A percentile compares a stretch with the other conserved stretches of the same genome.
Evolutionary conservation across 495 filamentous ascomycete species (phyloP).

Genomic region (Evernia prunastri): DNA sequence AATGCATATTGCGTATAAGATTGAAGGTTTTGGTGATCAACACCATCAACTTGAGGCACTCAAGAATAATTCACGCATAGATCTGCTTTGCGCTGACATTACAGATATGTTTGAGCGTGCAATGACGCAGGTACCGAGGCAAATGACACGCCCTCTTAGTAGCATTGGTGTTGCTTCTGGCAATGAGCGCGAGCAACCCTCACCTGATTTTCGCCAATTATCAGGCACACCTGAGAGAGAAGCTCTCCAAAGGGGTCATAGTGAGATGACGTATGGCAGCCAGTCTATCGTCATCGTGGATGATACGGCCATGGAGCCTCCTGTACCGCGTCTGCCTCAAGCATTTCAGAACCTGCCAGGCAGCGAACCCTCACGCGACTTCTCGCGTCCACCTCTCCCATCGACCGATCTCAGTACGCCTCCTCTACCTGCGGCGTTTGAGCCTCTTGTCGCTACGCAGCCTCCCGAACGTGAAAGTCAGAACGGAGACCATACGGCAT

Average conservation of each 20-base stretch:
- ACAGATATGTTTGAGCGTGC: conserved; percentile 52
- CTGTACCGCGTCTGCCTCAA: conserved; percentile 24
- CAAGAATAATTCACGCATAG: conserved; percentile 49
- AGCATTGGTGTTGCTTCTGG: conserved; percentile 18
- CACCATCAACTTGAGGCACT: conserved; percentile 34
- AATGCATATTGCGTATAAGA: conserved; percentile 42
- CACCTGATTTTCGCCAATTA: conserved; percentile 23
- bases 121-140: conserved; percentile 14
- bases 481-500: conserved; percentile 9
- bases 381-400: conserved; percentile 7
- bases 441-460: conserved; percentile 9
- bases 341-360: conserved; percentile 10
- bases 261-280: conserved; percentile 68
- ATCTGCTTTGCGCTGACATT: conserved; percentile 72
- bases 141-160: conserved; percentile 14
- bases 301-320: conserved; percentile 36
- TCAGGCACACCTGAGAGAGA: conserved; percentile 21
- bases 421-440: conserved; percentile 5
- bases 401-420: conserved; percentile 5
- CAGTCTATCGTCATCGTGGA: conserved; percentile 86
- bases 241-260: conserved; percentile 37
- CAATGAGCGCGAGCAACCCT: conserved; percentile 22
- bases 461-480: neutral
- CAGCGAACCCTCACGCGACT: conserved; percentile 1
- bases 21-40: conserved; percentile 41